phyloP scores from a whole-genome alignment of 106 monocot species.

The Triglochin maritima region DNA sequence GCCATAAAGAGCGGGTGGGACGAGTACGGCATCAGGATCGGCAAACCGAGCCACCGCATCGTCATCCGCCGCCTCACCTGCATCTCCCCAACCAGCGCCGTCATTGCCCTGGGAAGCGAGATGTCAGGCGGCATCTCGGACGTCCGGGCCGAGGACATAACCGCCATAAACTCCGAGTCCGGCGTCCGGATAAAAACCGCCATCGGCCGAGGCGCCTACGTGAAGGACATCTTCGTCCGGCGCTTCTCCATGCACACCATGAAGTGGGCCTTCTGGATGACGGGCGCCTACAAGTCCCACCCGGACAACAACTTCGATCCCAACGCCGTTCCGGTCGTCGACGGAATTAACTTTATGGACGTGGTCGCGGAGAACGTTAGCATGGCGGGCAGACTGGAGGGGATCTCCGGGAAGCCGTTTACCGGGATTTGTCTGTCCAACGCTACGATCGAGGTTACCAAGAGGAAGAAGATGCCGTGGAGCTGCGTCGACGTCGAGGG shows the following conservation, averaged over 20 bases:
- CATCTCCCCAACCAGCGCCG: slow-evolving; percentile 29
- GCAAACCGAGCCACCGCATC: slow-evolving; percentile 29
- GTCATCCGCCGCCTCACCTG: slow-evolving; percentile 20
- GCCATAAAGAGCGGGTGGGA: slow-evolving; percentile 34
- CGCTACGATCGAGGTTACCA: slow-evolving; percentile 10
- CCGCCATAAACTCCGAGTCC: slow-evolving; percentile 27
- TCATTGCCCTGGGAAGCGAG: slow-evolving; percentile 31
- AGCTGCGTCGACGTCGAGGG: slow-evolving; percentile 23
- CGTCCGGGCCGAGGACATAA: slow-evolving; percentile 28
- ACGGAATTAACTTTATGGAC: slow-evolving; percentile 22
- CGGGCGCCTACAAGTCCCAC: slow-evolving; percentile 18
- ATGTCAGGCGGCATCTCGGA: slow-evolving; percentile 32
- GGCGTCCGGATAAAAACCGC: slow-evolving; percentile 26
- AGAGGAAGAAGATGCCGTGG: slow-evolving; percentile 22
- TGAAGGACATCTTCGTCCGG: slow-evolving; percentile 19
- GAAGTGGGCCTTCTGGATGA: slow-evolving; percentile 41
- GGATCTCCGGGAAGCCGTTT: slow-evolving; percentile 8
- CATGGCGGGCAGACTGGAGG: slow-evolving; percentile 19
- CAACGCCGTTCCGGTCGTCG: slow-evolving; percentile 10
- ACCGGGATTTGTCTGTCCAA: slow-evolving; percentile 28
- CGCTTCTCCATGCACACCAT: slow-evolving; percentile 22
- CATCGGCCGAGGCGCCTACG: slow-evolving; percentile 20
- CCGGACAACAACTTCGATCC: slow-evolving; percentile 24
- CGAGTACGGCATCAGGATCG: slow-evolving; percentile 23
- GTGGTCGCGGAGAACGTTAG: slow-evolving; percentile 26